Evolutionary conservation across 2,329 filamentous ascomycete genomes (phyloP).

Genomic region (Stagonosporopsis rhizophila): DNA sequence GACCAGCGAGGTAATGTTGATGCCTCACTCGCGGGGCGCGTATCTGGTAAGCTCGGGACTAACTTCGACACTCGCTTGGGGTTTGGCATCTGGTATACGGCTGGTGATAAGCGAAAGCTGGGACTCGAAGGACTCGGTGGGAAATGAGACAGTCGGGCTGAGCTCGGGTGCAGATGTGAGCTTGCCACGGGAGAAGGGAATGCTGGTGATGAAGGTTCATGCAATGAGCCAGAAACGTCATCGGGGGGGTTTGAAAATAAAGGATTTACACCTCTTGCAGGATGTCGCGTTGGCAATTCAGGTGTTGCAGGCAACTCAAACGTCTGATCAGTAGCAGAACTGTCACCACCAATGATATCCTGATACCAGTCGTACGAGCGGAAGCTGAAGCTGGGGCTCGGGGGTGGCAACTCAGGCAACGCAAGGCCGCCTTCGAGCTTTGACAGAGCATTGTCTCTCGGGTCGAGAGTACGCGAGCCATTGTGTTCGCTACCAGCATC

Average conservation of each 20-base stretch:
- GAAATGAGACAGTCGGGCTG: slow-evolving; percentile 17
- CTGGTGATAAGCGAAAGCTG: slow-evolving; percentile 29
- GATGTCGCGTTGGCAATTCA: slow-evolving; percentile 11
- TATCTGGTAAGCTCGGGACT: slow-evolving; percentile 14
- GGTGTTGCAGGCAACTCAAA: slow-evolving; percentile 1
- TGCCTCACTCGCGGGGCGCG: slow-evolving; percentile 13
- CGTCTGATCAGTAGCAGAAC: slow-evolving; percentile 11
- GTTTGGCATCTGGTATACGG: slow-evolving; percentile 30
- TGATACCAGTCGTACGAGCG: slow-evolving; percentile 40
- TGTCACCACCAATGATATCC: slow-evolving; percentile 34
- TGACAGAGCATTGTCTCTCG: slow-evolving; percentile 20
- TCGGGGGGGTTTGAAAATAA: slow-evolving; percentile 16
- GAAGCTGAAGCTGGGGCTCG: slow-evolving; percentile 35
- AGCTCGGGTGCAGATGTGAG: slow-evolving; percentile 27
- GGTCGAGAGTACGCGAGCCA: slow-evolving; percentile 7
- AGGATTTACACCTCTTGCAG: slow-evolving; percentile 25
- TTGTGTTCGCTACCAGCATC: slow-evolving; percentile 11
- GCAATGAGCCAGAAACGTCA: slow-evolving; percentile 13
- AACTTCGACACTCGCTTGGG: slow-evolving; percentile 6
- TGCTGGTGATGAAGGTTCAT: slow-evolving; percentile 25
- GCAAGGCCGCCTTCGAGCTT: slow-evolving; percentile 22
- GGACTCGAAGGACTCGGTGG: slow-evolving; percentile 24
- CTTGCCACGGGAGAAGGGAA: slow-evolving; percentile 19
- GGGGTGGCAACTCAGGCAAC: slow-evolving; percentile 29
- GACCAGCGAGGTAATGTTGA: slow-evolving; percentile 13